Percentiles rank a stretch among this genome's conserved stretches.
phyloP scores from a whole-genome alignment of 768 basidiomycete species.

The Rhizopogon vinicolor region DNA sequence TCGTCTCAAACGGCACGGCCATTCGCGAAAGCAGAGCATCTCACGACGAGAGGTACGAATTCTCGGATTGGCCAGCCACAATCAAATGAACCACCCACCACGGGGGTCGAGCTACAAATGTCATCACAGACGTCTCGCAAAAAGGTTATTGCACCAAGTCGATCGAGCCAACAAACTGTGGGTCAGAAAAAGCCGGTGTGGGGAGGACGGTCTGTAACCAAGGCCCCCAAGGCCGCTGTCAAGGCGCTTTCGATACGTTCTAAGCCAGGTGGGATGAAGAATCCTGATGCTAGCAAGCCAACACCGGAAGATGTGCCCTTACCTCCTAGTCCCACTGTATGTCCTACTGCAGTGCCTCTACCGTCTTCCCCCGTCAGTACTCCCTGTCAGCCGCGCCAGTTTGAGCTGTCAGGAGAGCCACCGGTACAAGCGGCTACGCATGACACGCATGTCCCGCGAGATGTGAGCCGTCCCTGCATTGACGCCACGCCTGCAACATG shows the following conservation, averaged over 20 bases:
- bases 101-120: neutral
- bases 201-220: neutral
- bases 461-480: neutral
- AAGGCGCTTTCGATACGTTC: neutral
- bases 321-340: conserved; percentile 4
- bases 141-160: neutral
- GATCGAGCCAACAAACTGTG: neutral
- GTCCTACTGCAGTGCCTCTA: conserved; percentile 4
- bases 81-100: neutral
- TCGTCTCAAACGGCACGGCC: neutral
- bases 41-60: neutral
- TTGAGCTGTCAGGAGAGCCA: neutral
- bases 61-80: neutral
- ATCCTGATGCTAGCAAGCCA: neutral
- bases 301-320: neutral
- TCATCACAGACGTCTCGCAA: neutral
- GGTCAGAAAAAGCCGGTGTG: conserved; percentile 1
- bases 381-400: neutral
- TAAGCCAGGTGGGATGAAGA: neutral
- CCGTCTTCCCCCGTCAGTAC: conserved; percentile 4
- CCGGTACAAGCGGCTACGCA: neutral
- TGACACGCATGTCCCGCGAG: neutral
- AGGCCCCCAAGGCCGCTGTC: neutral
- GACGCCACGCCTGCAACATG: neutral
- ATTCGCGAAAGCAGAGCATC: neutral